Evolutionary conservation across 352 stramenopile genomes (phyloP).

Genomic region (Halophytophthora batemanensis): DNA sequence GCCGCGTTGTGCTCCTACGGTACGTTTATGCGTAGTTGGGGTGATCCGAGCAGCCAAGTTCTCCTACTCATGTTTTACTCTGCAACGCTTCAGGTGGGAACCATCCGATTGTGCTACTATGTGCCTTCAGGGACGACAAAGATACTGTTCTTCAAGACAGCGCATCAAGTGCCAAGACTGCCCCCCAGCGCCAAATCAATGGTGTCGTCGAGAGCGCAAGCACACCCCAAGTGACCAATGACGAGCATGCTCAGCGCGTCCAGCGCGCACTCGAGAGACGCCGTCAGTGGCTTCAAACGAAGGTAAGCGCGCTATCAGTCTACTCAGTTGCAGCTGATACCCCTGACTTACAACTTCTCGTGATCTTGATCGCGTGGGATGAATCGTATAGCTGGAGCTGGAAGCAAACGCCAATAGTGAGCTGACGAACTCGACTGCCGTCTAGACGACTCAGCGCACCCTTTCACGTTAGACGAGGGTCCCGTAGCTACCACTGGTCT

Average conservation of each 20-base stretch:
- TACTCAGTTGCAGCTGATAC: not conserved
- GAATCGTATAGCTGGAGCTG: constrained; percentile 7
- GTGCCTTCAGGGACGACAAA: constrained; percentile 41
- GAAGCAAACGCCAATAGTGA: constrained; percentile 15
- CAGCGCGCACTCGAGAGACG: constrained; percentile 46
- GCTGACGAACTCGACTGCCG: constrained; percentile 6
- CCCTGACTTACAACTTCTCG: not conserved
- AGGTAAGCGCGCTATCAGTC: constrained; percentile 23
- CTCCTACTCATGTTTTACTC: not conserved
- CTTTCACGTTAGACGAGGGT: not conserved
- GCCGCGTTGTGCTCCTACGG: constrained; percentile 63
- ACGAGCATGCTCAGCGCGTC: constrained; percentile 31
- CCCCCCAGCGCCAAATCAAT: constrained; percentile 11
- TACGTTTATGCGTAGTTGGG: constrained; percentile 7
- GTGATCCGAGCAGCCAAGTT: not conserved
- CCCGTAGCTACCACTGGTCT: not conserved
- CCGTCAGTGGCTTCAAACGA: constrained; percentile 40
- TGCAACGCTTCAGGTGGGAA: constrained; percentile 31
- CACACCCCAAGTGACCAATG: constrained; percentile 5
- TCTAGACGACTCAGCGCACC: not conserved
- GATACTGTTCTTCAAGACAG: constrained; percentile 21
- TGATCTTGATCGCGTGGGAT: not conserved
- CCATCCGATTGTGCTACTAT: constrained; percentile 62
- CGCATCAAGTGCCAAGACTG: constrained; percentile 1
- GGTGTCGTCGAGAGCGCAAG: constrained; percentile 7